Evolutionary conservation across 2,329 filamentous ascomycete species (phyloP).

Genomic region (Hysterium pulicare): DNA sequence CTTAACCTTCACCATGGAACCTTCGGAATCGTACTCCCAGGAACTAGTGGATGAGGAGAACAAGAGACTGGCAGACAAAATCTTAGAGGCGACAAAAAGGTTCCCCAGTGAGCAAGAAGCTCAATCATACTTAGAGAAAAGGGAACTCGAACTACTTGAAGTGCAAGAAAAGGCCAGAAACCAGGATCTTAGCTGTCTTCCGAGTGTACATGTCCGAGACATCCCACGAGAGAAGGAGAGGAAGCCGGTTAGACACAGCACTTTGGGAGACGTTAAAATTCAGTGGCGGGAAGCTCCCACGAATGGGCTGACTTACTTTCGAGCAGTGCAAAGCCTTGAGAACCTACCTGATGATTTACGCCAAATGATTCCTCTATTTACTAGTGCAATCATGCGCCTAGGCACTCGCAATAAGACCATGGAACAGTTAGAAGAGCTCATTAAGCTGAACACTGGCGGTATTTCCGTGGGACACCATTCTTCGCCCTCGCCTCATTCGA

Average conservation of each 20-base stretch:
- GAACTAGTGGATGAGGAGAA: constrained; percentile 76
- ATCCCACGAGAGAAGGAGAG: constrained; percentile 77
- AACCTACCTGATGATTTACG: constrained; percentile 81
- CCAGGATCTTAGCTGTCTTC: constrained; percentile 81
- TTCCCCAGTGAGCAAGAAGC: constrained; percentile 71
- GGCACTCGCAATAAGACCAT: constrained; percentile 85
- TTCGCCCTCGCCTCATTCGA: constrained; percentile 71
- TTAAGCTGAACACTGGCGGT: constrained; percentile 94
- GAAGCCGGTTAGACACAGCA: constrained; percentile 61
- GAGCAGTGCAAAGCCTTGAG: constrained; percentile 76
- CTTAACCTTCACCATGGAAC: constrained; percentile 91
- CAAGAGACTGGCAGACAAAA: constrained; percentile 68
- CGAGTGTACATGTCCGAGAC: constrained; percentile 82
- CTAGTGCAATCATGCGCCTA: constrained; percentile 86
- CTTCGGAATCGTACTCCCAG: constrained; percentile 70
- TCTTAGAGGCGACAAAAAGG: constrained; percentile 64
- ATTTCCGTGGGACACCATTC: constrained; percentile 81
- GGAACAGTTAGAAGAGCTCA: constrained; percentile 92
- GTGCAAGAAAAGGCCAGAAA: constrained; percentile 82
- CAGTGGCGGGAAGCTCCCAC: constrained; percentile 93
- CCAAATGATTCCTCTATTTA: constrained; percentile 82
- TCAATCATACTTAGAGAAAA: constrained; percentile 66
- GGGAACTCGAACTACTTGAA: constrained; percentile 74
- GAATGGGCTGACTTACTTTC: constrained; percentile 94
- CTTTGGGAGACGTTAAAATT: constrained; percentile 62